A percentile compares a stretch with the other conserved stretches of the same genome.
phyloP scores from a whole-genome alignment of 768 basidiomycete species.

The Pleurotus cornucopiae region DNA sequence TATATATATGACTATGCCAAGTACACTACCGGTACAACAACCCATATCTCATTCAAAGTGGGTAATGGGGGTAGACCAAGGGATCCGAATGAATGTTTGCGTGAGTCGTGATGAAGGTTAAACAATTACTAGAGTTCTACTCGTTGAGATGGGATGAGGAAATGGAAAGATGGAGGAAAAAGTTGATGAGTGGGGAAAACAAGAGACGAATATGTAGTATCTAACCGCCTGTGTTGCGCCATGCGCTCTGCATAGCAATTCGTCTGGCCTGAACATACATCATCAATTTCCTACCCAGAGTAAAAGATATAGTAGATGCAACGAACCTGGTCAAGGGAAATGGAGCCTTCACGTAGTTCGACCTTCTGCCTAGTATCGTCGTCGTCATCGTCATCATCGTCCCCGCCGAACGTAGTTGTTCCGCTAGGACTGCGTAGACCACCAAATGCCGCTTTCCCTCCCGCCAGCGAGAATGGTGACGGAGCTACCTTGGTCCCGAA shows the following conservation, averaged over 20 bases:
- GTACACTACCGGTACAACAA: not conserved
- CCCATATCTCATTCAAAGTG: not conserved
- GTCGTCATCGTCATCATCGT: conserved; percentile 76
- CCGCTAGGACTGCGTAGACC: conserved; percentile 51
- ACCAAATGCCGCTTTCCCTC: conserved; percentile 82
- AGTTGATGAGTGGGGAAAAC: not conserved
- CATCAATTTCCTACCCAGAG: conserved; percentile 6
- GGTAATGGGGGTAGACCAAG: not conserved
- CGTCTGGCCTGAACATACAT: conserved; percentile 58
- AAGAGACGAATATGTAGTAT: not conserved
- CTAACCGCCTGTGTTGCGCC: conserved; percentile 65
- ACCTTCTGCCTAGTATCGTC: conserved; percentile 66
- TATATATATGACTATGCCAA: not conserved
- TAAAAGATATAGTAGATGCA: not conserved
- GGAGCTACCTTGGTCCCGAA: conserved; percentile 80
- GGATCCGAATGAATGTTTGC: not conserved
- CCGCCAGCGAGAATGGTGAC: conserved; percentile 76
- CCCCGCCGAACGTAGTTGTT: conserved; percentile 39
- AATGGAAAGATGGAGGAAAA: not conserved
- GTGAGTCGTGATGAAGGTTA: not conserved
- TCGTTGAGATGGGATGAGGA: not conserved
- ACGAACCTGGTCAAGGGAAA: conserved; percentile 88
- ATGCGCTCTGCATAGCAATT: conserved; percentile 87
- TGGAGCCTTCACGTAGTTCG: conserved; percentile 76
- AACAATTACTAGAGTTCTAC: not conserved